Percentiles rank a stretch among this genome's conserved stretches.
Evolutionary conservation across 2,329 filamentous ascomycete genomes (phyloP).

Genomic region (Colletotrichum brevisporum): DNA sequence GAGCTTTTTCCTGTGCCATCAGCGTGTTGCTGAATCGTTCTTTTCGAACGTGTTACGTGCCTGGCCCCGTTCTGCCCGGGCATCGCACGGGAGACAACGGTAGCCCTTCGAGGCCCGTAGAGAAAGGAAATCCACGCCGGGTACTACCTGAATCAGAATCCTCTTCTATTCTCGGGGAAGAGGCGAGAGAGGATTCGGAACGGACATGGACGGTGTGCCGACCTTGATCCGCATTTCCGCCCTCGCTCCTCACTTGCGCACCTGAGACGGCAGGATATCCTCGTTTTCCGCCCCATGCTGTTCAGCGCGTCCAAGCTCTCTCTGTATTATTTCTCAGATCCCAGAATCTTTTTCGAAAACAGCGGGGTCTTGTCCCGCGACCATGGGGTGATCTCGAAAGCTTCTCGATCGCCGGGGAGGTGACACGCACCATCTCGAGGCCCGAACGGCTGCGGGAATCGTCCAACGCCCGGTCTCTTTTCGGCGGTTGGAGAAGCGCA

Average conservation of each 20-base stretch:
- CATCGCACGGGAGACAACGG: no score
- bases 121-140: background rate
- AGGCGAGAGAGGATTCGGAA: no score
- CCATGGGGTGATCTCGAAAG: slow-evolving; percentile 22
- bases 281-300: no score
- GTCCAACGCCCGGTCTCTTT: slow-evolving; percentile 13
- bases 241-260: no score
- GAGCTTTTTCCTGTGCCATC: background rate
- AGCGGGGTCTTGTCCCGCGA: background rate
- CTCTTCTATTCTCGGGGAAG: no score
- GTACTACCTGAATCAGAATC: background rate
- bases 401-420: slow-evolving; percentile 8
- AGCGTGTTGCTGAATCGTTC: slow-evolving; percentile 3
- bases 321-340: background rate
- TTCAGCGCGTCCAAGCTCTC: background rate
- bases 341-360: background rate
- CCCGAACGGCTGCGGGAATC: slow-evolving; percentile 1
- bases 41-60: background rate
- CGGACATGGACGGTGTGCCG: no score
- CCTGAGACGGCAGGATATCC: no score
- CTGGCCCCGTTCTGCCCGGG: background rate
- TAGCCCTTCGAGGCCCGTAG: background rate
- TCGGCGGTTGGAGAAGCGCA: background rate
- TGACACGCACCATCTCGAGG: slow-evolving; percentile 5
- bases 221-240: no score